Conservation (phyloP, 169 alveolate genomes). For the Eimeria acervulina region DNA sequence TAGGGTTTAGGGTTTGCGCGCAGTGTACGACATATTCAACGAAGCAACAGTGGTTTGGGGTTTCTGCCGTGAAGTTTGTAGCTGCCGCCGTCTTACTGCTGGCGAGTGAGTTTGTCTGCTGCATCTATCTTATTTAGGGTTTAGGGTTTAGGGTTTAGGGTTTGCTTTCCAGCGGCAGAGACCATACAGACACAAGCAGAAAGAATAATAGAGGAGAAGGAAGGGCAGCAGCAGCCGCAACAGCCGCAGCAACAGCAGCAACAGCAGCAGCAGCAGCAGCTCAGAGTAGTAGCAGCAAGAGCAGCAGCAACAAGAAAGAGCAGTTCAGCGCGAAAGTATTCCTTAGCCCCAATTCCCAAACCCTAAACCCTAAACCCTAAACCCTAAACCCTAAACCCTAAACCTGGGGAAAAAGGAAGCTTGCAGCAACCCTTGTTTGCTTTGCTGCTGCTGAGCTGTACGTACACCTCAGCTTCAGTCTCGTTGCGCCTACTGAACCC, state of each 20-base stretch:
- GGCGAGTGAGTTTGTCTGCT: constrained; percentile 47
- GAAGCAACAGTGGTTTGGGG: constrained; percentile 76
- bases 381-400: too few relatives aligned
- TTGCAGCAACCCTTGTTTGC: too few relatives aligned
- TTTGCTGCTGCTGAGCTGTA: constrained; percentile 10
- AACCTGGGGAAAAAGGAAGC: too few relatives aligned
- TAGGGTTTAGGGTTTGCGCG: constrained; percentile 2
- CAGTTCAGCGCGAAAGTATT: too few relatives aligned
- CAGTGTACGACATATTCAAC: constrained; percentile 71
- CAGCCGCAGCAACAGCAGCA: too few relatives aligned
- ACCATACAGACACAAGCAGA: background rate
- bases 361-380: background rate
- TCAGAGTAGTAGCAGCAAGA: too few relatives aligned
- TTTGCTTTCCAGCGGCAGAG: background rate
- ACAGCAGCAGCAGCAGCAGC: too few relatives aligned
- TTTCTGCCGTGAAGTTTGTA: constrained; percentile 33
- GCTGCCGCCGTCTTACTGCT: constrained; percentile 57
- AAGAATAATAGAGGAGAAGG: background rate
- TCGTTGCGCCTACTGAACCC: constrained; percentile 39
- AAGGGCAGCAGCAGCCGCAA: too few relatives aligned
- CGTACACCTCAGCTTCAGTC: constrained; percentile 5
- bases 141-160: constrained; percentile 21
- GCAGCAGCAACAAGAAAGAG: background rate
- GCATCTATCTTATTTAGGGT: constrained; percentile 10
- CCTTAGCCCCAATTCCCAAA: background rate